These are phyloP conservation scores for Colletotrichum sp. DNA, from an alignment of 2,329 filamentous ascomycete species.

Conservation along the genomic window DNA sequence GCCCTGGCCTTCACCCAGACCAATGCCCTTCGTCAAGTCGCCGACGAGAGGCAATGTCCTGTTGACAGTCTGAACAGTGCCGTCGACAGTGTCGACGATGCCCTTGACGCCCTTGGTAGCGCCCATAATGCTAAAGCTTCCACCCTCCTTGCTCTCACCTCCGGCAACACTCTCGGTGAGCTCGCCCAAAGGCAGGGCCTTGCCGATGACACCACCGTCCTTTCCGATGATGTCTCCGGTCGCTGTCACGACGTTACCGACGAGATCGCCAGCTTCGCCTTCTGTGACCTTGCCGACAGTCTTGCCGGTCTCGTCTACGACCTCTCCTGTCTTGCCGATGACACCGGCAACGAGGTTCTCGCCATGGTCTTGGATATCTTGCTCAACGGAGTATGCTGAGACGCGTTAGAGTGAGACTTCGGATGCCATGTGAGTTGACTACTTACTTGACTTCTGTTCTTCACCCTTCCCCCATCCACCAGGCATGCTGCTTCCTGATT, in stretches of 20 bases:
- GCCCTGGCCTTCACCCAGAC: slow-evolving; percentile 19
- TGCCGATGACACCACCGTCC: slow-evolving; percentile 46
- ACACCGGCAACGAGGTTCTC: slow-evolving; percentile 44
- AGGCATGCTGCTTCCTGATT: slow-evolving; percentile 24
- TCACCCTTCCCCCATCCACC: slow-evolving; percentile 35
- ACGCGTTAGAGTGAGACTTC: background rate
- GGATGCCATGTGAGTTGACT: background rate
- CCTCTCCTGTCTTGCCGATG: slow-evolving; percentile 50
- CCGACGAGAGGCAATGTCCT: slow-evolving; percentile 20
- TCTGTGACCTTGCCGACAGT: slow-evolving; percentile 46
- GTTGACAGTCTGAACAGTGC: slow-evolving; percentile 29
- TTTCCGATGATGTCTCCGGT: slow-evolving; percentile 39
- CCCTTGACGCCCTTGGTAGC: slow-evolving; percentile 31
- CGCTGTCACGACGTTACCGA: slow-evolving; percentile 43
- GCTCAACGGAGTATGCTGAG: slow-evolving; percentile 16
- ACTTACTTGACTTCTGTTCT: slow-evolving; percentile 35
- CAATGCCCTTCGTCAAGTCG: slow-evolving; percentile 21
- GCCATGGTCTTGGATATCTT: slow-evolving; percentile 25
- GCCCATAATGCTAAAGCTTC: slow-evolving; percentile 31
- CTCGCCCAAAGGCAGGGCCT: slow-evolving; percentile 39
- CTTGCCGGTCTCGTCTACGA: slow-evolving; percentile 49
- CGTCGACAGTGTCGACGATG: slow-evolving; percentile 22
- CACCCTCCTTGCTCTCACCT: slow-evolving; percentile 32
- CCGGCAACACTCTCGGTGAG: slow-evolving; percentile 47
- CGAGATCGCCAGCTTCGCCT: slow-evolving; percentile 44